Base-by-base conservation (phyloP, 1,284 basidiomycete genomes). In the Fomitopsis betulina region DNA sequence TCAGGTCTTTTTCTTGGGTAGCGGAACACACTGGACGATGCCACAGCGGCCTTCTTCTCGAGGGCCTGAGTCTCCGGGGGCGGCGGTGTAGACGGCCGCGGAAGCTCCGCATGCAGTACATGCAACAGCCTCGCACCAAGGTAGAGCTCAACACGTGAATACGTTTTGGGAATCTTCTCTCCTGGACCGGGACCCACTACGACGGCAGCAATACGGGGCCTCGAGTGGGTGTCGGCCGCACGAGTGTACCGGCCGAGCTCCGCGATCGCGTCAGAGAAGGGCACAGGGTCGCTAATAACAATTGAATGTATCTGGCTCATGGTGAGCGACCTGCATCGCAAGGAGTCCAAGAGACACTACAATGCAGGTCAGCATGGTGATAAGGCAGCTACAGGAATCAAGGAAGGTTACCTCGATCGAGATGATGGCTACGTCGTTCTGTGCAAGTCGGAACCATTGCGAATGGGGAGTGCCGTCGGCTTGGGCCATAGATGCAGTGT, bases 1-100 rank as follows among this genome's bases (percentile, higher is more conserved):
- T 76, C 72, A 10, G 89, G 82, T 37, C 68, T 70, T 66, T 82
- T 85, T 57, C 79, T 78, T 7, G 73, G 70, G 72, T 91, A 89
- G 45, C 64, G 62, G 35, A 65, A 65, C 2, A 66, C 66, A 10
- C 57, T 58, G 19, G 63, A n/a, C 0, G 69, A 65, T 4, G 64
- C 54, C 12, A 61, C 57, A 27, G 67, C 60, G 0, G 62, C 27
- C 19, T 49, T 55, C 25, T 47, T 61, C 27, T 60, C 49, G 17
- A 49, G 57, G 2, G 58, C 50, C 21, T 13, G 23, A 5, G 56
- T 32, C 9, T 32, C 52, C 25, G 19, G n/a, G 32, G 43, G 6
- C 17, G 38, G 45, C 43, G 51, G 23, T 60, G 74, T 58, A 81
- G 78, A 70, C 87, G 81, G 38, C 82, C 65, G 27, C 73, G 73